Evolutionary conservation across 495 filamentous ascomycete species (phyloP).

Genomic region (Penicillium bialowiezense): DNA sequence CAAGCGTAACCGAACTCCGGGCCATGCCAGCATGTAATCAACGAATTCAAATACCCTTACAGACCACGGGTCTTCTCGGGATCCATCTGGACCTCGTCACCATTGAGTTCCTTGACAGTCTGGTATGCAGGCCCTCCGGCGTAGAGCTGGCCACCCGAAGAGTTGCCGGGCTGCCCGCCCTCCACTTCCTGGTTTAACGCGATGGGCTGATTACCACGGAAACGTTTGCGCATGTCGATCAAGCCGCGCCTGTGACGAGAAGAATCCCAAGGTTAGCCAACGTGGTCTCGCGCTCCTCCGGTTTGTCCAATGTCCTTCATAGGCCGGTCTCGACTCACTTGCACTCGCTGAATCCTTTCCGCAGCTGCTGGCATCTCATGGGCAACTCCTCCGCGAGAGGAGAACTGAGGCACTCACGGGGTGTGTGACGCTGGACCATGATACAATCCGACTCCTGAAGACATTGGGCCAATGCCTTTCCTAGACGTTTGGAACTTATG

Average conservation of each 20-base stretch:
- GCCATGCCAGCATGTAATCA: constrained; percentile 29
- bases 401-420: constrained; percentile 80
- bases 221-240: constrained; percentile 98
- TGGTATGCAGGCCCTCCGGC: constrained; percentile 71
- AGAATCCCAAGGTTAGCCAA: not conserved
- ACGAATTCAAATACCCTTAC: constrained; percentile 15
- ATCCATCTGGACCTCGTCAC: constrained; percentile 49
- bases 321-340: constrained; percentile 48
- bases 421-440: constrained; percentile 80
- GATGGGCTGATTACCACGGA: constrained; percentile 91
- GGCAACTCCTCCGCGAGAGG: constrained; percentile 78
- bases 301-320: not conserved
- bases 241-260: constrained; percentile 61
- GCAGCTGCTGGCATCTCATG: constrained; percentile 84
- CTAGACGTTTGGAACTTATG: constrained; percentile 42
- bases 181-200: constrained; percentile 61
- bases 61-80: constrained; percentile 49
- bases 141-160: constrained; percentile 61
- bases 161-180: constrained; percentile 41
- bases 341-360: constrained; percentile 90
- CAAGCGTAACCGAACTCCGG: constrained; percentile 20
- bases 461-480: constrained; percentile 86
- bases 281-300: not conserved
- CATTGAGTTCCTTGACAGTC: constrained; percentile 46
- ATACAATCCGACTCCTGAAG: constrained; percentile 95